A percentile compares a stretch with the other conserved stretches of the same genome.
Evolutionary conservation across 169 alveolate genomes (phyloP).

Genomic region (Plasmodium relictum): DNA sequence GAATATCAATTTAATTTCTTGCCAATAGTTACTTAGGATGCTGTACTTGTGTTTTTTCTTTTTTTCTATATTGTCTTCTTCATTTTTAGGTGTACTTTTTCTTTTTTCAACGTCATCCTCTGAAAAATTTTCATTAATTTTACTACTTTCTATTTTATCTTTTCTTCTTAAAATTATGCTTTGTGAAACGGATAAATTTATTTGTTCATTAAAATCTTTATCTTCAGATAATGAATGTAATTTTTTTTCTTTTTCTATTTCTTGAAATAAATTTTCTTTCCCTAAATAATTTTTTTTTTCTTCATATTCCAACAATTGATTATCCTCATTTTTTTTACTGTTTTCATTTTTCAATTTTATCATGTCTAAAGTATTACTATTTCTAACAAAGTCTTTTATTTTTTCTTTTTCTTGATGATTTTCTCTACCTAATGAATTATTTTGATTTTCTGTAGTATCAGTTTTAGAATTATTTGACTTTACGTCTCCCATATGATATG

Average conservation of each 20-base stretch:
- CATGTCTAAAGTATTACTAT: too few relatives aligned
- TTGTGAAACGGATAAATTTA: neutral
- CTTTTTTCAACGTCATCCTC: neutral
- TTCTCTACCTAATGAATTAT: neutral
- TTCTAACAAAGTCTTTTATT: neutral
- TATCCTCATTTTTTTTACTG: neutral
- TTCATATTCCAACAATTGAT: neutral
- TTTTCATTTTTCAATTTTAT: too few relatives aligned
- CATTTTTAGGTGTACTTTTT: neutral
- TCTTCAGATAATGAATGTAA: too few relatives aligned
- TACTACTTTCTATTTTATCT: neutral
- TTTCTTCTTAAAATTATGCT: neutral
- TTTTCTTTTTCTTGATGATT: neutral
- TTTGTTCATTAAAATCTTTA: too few relatives aligned
- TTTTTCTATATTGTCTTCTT: neutral
- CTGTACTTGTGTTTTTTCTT: neutral
- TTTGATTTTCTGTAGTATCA: neutral
- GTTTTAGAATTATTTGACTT: neutral
- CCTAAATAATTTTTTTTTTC: too few relatives aligned
- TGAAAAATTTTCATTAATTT: neutral
- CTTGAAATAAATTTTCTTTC: too few relatives aligned
- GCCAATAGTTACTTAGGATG: neutral
- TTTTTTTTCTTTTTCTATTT: too few relatives aligned
- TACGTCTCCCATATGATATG: neutral
- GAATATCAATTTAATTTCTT: slow-evolving; percentile 11